phyloP scores from a whole-genome alignment of 352 stramenopile genomes.

The Globisporangium cylindrosporum region DNA sequence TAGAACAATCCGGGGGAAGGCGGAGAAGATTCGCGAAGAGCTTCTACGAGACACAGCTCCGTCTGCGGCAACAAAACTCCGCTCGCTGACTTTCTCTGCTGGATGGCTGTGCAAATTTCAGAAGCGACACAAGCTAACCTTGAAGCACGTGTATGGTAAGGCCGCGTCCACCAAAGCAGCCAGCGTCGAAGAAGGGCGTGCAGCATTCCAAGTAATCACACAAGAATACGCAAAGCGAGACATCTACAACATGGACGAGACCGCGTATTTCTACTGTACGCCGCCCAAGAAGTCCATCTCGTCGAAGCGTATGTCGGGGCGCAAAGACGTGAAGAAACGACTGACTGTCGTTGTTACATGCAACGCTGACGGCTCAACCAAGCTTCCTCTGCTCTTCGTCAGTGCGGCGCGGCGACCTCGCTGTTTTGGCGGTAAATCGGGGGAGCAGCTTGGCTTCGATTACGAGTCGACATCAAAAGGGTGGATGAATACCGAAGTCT shows the following conservation, averaged over 20 bases:
- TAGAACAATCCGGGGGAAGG: slow-evolving; percentile 3
- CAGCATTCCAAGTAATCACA: slow-evolving; percentile 2
- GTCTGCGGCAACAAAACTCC: not conserved
- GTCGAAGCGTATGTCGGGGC: not conserved
- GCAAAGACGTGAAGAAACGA: slow-evolving; percentile 11
- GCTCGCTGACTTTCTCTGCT: slow-evolving; percentile 26
- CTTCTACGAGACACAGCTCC: not conserved
- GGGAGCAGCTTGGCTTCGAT: slow-evolving; percentile 1
- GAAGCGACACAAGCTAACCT: slow-evolving; percentile 12
- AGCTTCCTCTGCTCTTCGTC: not conserved
- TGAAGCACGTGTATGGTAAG: slow-evolving; percentile 13
- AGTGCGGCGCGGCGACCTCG: not conserved
- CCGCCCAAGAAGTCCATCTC: slow-evolving; percentile 8
- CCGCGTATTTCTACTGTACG: slow-evolving; percentile 18
- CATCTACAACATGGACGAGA: slow-evolving; percentile 26
- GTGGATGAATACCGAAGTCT: no score
- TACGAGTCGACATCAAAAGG: not conserved
- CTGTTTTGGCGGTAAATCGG: not conserved
- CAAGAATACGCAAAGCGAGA: slow-evolving; percentile 10
- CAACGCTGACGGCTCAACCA: slow-evolving; percentile 5
- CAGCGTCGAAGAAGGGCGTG: slow-evolving; percentile 3
- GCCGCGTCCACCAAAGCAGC: slow-evolving; percentile 7
- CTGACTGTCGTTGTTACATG: slow-evolving; percentile 2
- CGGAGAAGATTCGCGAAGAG: not conserved
- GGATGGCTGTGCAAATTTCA: slow-evolving; percentile 20